phyloP scores from a whole-genome alignment of 306 rosid species.

The Corylus americana region DNA sequence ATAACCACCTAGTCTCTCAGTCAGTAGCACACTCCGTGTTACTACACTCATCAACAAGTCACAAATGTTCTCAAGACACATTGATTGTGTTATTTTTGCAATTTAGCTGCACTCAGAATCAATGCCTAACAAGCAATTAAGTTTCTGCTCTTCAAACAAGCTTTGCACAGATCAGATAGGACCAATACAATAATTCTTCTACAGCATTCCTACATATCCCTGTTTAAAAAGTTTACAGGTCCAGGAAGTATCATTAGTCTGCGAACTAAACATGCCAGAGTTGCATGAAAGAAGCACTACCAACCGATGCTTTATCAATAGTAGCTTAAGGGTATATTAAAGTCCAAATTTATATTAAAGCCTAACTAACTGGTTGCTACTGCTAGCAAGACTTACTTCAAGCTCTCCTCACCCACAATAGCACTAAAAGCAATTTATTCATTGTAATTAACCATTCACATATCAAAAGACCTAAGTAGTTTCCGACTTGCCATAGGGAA shows the following conservation, averaged over 20 bases:
- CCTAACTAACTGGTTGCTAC: neutral
- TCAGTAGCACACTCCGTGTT: neutral
- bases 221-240: neutral
- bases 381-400: neutral
- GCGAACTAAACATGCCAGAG: neutral
- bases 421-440: neutral
- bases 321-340: neutral
- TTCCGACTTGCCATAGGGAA: neutral
- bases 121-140: neutral
- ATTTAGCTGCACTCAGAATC: neutral
- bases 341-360: neutral
- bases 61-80: neutral
- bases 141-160: neutral
- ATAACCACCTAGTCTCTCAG: neutral
- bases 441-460: neutral
- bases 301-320: neutral
- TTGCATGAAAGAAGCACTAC: neutral
- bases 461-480: neutral
- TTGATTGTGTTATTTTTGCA: neutral
- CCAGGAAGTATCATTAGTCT: neutral
- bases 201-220: neutral
- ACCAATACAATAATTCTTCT: neutral
- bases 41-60: neutral
- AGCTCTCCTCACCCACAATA: neutral
- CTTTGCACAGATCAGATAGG: neutral